These are phyloP conservation scores for Achaetomium macrosporum DNA, from an alignment of 2,329 filamentous ascomycete genomes.

Conservation along the genomic window DNA sequence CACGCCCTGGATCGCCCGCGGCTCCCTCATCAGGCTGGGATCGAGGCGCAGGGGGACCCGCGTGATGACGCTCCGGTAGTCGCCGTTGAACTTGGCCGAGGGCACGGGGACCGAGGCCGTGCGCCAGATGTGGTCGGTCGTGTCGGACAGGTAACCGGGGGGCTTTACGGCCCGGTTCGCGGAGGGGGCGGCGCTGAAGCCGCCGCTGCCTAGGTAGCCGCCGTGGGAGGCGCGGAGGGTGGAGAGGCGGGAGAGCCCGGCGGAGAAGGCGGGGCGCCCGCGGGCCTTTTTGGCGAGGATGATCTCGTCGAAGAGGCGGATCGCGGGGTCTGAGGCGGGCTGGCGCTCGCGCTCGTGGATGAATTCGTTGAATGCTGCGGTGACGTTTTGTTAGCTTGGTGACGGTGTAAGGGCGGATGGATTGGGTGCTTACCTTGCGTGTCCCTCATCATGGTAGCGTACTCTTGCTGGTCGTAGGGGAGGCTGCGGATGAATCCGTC, in stretches of 20 bases:
- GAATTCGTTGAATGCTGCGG: slow-evolving; percentile 69
- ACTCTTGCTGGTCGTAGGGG: slow-evolving; percentile 61
- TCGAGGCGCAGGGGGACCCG: slow-evolving; percentile 79
- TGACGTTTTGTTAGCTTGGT: slow-evolving; percentile 19
- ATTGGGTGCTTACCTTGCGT: slow-evolving; percentile 51
- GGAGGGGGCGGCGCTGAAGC: slow-evolving; percentile 30
- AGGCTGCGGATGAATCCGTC: slow-evolving; percentile 59
- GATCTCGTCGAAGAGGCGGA: slow-evolving; percentile 78
- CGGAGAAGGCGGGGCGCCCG: slow-evolving; percentile 60
- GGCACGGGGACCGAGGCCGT: slow-evolving; percentile 56
- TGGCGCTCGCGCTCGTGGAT: slow-evolving; percentile 73
- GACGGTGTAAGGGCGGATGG: not conserved
- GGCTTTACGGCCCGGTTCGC: slow-evolving; percentile 30
- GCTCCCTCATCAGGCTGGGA: slow-evolving; percentile 82
- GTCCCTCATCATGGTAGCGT: slow-evolving; percentile 57
- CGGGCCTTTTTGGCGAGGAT: slow-evolving; percentile 70
- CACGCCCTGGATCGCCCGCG: slow-evolving; percentile 82
- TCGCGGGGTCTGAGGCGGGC: slow-evolving; percentile 53
- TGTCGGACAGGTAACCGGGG: slow-evolving; percentile 63
- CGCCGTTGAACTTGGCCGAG: slow-evolving; percentile 56
- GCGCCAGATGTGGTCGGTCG: slow-evolving; percentile 73
- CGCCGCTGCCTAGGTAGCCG: slow-evolving; percentile 37
- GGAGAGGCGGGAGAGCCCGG: slow-evolving; percentile 57
- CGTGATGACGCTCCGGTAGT: slow-evolving; percentile 56
- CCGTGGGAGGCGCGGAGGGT: slow-evolving; percentile 53